Conservation (phyloP, 2,329 filamentous ascomycete species). For the Hypoxylon sp. region DNA sequence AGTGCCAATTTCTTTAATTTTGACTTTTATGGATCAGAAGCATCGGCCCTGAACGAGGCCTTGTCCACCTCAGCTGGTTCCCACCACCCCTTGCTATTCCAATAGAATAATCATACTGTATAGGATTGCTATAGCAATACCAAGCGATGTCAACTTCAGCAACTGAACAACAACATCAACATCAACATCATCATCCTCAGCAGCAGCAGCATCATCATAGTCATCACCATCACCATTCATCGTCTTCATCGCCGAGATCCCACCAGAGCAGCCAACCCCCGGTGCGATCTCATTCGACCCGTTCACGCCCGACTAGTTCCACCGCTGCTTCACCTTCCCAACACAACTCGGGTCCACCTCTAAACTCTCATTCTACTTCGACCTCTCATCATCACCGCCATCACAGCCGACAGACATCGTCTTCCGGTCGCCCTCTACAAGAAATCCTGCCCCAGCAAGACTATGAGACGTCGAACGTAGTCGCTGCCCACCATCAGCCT, state of each 20-base stretch:
- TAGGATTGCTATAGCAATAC: constrained; percentile 32
- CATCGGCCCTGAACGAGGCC: constrained; percentile 36
- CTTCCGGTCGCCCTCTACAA: constrained; percentile 61
- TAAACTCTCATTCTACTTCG: constrained; percentile 50
- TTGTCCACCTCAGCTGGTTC: constrained; percentile 29
- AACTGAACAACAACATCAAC: constrained; percentile 46
- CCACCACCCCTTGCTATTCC: constrained; percentile 24
- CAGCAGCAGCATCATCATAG: constrained; percentile 53
- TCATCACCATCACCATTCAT: constrained; percentile 52
- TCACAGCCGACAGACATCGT: constrained; percentile 59
- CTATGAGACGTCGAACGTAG: constrained; percentile 79
- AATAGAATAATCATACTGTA: constrained; percentile 28
- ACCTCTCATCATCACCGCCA: constrained; percentile 56
- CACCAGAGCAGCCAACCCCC: constrained; percentile 47
- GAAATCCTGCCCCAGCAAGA: constrained; percentile 73
- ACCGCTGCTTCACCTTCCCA: constrained; percentile 45
- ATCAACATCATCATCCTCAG: constrained; percentile 44
- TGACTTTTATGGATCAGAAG: constrained; percentile 40
- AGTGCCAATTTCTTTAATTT: constrained; percentile 31
- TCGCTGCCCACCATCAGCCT: constrained; percentile 66
- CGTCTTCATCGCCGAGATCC: constrained; percentile 52
- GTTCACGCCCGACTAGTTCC: constrained; percentile 56
- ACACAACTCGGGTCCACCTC: constrained; percentile 43
- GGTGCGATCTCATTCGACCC: constrained; percentile 57
- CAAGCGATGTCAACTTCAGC: constrained; percentile 46